Base-by-base conservation (phyloP, 2,329 filamentous ascomycete species). In the Xylariaceae sp. region DNA sequence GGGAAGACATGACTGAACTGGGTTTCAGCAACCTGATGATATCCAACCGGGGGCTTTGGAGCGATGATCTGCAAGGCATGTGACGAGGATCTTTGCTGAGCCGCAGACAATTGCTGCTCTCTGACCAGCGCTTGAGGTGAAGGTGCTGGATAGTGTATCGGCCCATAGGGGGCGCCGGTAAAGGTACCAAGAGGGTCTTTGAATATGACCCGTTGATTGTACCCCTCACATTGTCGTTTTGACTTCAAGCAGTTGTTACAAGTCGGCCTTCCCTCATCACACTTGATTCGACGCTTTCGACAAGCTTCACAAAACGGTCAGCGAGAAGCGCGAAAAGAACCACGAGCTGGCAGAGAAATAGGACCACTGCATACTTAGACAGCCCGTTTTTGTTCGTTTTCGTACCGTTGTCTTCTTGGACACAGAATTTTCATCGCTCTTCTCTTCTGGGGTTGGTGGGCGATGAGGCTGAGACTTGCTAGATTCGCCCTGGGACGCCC, bases 281-380 rank as follows among this genome's bases (percentile, higher is more conserved):
- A 99, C 75, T 98, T 99, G 75, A 99, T 98, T 60, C 95, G 89
- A 50, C 95, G 88, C 75, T 90, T 93, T 61, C 95, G 89, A 75
- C 95, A 99, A 55, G 95, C 90, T 93, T 70, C 44, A 58, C 47
- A 10, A 37, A 54, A 46, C 50, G 59, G 56, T 57, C 26, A 59
- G 52, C 67, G 67, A 57, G 59, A 56, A 51, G 32, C 47, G 46
- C 20, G 40, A 52, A 52, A 37, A 29, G 16, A 46, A 20, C 18
- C 26, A 44, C 40, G 44, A 21, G 56, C 47, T 57, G 51, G n/a
- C 50, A 42, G 50, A 43, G 52, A 29, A 45, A 40, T 2, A 47
- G 7, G 42, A 40, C 20, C 32, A 80, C 87, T 48, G 80, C 88
- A 73, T 81, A 92, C 89, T 97, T 58, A 96, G 76, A 71, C 93